phyloP scores from a whole-genome alignment of 2,329 filamentous ascomycete genomes.

The Aspergillus fischeri region DNA sequence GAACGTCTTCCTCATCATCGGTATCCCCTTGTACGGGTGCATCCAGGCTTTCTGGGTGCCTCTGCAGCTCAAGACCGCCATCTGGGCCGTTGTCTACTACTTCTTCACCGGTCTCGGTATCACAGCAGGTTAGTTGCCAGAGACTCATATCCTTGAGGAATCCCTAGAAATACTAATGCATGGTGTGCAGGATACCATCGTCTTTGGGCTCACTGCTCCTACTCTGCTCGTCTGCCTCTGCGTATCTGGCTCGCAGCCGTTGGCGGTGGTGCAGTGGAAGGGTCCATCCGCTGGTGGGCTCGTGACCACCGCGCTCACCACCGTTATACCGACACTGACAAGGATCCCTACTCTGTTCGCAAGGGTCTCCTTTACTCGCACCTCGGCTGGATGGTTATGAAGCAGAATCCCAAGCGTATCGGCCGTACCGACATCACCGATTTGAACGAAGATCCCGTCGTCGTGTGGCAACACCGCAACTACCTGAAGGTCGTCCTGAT shows the following conservation, averaged over 20 bases:
- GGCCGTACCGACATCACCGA: conserved; percentile 86
- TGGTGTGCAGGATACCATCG: conserved; percentile 63
- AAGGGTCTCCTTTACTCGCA: conserved; percentile 83
- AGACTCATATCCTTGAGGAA: not conserved
- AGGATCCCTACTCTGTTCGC: conserved; percentile 86
- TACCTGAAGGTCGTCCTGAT: conserved; percentile 74
- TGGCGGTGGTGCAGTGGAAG: conserved; percentile 78
- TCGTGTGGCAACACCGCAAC: conserved; percentile 83
- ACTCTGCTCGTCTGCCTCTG: conserved; percentile 71
- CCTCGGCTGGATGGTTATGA: conserved; percentile 88
- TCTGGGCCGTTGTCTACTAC: conserved; percentile 75
- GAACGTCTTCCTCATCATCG: conserved; percentile 75
- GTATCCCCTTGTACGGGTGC: conserved; percentile 70
- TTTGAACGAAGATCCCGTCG: conserved; percentile 78
- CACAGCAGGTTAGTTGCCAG: conserved; percentile 59
- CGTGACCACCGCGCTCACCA: conserved; percentile 83
- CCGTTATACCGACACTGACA: conserved; percentile 87
- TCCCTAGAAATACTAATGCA: not conserved
- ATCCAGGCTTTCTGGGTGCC: conserved; percentile 76
- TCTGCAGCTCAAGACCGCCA: conserved; percentile 63
- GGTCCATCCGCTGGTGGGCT: conserved; percentile 86
- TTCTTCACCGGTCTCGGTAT: conserved; percentile 79
- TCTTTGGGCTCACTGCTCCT: conserved; percentile 82
- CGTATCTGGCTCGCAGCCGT: conserved; percentile 78
- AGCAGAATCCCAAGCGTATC: conserved; percentile 86